Evolutionary conservation across 2,329 filamentous ascomycete genomes (phyloP), one percentile per base, ranked within the genome.

Genomic region (Xylaria sp.): DNA sequence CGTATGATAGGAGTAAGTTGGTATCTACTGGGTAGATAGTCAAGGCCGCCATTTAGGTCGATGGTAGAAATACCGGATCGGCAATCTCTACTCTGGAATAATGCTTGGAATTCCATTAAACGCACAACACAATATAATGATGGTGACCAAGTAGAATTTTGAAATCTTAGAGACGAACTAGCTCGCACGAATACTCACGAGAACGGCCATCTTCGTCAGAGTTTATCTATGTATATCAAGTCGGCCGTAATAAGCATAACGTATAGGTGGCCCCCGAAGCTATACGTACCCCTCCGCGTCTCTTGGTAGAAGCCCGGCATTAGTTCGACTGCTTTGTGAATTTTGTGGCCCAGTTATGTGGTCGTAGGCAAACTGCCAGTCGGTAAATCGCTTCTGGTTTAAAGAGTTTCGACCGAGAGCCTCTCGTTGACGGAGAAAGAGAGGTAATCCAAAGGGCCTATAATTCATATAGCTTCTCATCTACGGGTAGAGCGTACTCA

Each of bases 11-110:
- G 26, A 33, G 3, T 17, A n/a, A 23, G 2, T 48, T 13, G 44
- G 44, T 26, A 44, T 28, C 46, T 49, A 33, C 13, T n/a, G 26
- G 49, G 9, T 10, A 31, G 49, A 28, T 15, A n/a, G 49, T 13
- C 15, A 9, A 3, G 28, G 46, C n/a, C 15, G 31, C n/a, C 17
- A 36, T 23, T 56, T 56, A n/a, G 53, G 28, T 23, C 20, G 17
- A 54, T 54, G 51, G 51, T 54, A 6, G 51, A 23, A 38, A 56
- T 38, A 38, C 53, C 31, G 38, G 17, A 15, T 56, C 20, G 11
- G 33, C 33, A 56, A 56, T 56, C 53, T 56, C 51, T 56, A 23
- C 53, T 56, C 53, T 56, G 6, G 4, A 33, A 15, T 36, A 38
- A 17, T 17, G 10, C 17, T 23, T 33, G 31, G 20, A 5, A 56